phyloP scores from a whole-genome alignment of 345 rosid genomes.

The sweet orange (Citrus sinensis) region DVS_A1.0 CM039162.1:29465501-29466000 shows the following conservation, averaged over 20 bases:
- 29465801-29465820: neutral
- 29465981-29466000: conserved; percentile 89
- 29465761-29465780: neutral
- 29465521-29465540: neutral
- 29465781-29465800: conserved; percentile 2
- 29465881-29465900: conserved; percentile 97
- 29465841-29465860: conserved; percentile 98
- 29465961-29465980: conserved; percentile 92
- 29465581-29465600: conserved; percentile 84
- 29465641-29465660: conserved; percentile 85
- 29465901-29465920: conserved; percentile 91
- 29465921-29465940: conserved; percentile 87
- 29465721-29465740: conserved; percentile 63
- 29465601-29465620: conserved; percentile 90
- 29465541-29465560: conserved; percentile 84
- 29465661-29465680: conserved; percentile 90
- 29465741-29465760: neutral
- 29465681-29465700: conserved; percentile 93
- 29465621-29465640: conserved; percentile 94
- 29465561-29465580: conserved; percentile 93
- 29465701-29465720: conserved; percentile 92
- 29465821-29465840: conserved; percentile 67
- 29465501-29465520: conserved; percentile 4
- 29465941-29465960: conserved; percentile 83
- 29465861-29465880: conserved; percentile 97